Base-by-base conservation (phyloP, 2,329 filamentous ascomycete species). In the Penicillium olsonii region DNA sequence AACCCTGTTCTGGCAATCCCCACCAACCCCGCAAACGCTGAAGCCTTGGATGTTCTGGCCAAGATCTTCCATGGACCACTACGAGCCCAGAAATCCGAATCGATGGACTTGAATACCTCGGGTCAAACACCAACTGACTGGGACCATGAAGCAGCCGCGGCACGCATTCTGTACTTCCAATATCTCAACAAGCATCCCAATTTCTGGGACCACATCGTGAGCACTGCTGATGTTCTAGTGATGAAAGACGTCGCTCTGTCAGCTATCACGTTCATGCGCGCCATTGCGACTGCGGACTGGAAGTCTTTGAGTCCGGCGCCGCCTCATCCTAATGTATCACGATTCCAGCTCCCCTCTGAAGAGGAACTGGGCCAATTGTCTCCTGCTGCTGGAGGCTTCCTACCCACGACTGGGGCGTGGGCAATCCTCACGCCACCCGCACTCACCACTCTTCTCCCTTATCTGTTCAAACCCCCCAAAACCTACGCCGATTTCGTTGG, bases 401-500 rank as follows among this genome's bases (percentile, higher is more conserved):
- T 75, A n/a, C 72, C 73, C 15, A 52, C 61, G 4, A 67, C 75
- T 3, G 81, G 81, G 2, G 62, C 77, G 18, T 76, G 78, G 58
- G 73, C 80, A 1, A 71, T 83, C 8, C 70, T 84, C 14, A 74
- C 78, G 2, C 79, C 80, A 0, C 77, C 70, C 40, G 79, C 73
- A 38, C 69, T 76, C 49, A 77, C 70, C 44, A 73, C 73, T 2
- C 71, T 83, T 0, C 64, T 84, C 0, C 81, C 82, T 0, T 83
- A 79, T 57, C 69, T 85, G 2, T 75, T 84, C 47, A 79, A 78
- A 45, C 80, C 81, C 3, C 76, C 82, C 1, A 77, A 78, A 24
- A 78, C 77, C 0, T 83, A 81, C 52, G 76, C 77, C 11, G 82
- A 81, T 45, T 73, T 84, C n/a, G 81, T 83, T 0, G 80, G 78